Evolutionary conservation across 1,139 yeast genomes (phyloP).

Genomic region (Taphrina sp.): DNA sequence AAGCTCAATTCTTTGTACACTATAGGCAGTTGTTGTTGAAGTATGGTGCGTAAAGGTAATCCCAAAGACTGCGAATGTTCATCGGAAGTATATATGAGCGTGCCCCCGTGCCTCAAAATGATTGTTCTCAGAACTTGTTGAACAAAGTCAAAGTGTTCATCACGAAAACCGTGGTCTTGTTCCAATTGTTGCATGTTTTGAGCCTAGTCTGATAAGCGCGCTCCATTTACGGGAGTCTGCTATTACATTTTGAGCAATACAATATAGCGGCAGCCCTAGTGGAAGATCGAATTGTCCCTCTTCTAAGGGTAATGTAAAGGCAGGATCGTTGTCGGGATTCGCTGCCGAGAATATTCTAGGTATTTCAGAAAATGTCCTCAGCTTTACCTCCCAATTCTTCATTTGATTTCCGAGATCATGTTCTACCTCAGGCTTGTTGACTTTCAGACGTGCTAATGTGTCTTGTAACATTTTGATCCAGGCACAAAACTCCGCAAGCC

Average conservation of each 20-base stretch:
- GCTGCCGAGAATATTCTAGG: not conserved
- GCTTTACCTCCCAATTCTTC: slow-evolving; percentile 1
- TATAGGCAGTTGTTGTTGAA: slow-evolving; percentile 1
- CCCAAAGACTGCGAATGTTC: slow-evolving; percentile 1
- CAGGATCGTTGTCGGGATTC: slow-evolving; percentile 2
- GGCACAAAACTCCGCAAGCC: slow-evolving; percentile 35
- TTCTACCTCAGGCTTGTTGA: slow-evolving; percentile 1
- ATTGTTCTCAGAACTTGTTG: slow-evolving; percentile 59
- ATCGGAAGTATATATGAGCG: slow-evolving; percentile 23
- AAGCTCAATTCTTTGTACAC: slow-evolving; percentile 26
- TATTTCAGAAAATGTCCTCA: slow-evolving; percentile 17
- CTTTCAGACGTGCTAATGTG: slow-evolving; percentile 22
- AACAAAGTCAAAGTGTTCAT: slow-evolving; percentile 46
- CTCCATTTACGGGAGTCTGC: not conserved
- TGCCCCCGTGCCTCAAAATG: slow-evolving; percentile 49
- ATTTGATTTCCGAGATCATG: not conserved
- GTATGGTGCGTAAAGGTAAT: not conserved
- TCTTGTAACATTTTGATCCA: slow-evolving; percentile 30
- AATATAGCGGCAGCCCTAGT: slow-evolving; percentile 42
- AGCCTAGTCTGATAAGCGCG: slow-evolving; percentile 20
- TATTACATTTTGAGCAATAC: slow-evolving; percentile 39
- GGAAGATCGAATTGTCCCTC: slow-evolving; percentile 44
- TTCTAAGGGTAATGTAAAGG: slow-evolving; percentile 41
- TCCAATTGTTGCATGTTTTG: slow-evolving; percentile 36
- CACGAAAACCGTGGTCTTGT: slow-evolving; percentile 37